phyloP scores from a whole-genome alignment of 2,329 filamentous ascomycete genomes.

The Pseudogymnoascus sp. region DNA sequence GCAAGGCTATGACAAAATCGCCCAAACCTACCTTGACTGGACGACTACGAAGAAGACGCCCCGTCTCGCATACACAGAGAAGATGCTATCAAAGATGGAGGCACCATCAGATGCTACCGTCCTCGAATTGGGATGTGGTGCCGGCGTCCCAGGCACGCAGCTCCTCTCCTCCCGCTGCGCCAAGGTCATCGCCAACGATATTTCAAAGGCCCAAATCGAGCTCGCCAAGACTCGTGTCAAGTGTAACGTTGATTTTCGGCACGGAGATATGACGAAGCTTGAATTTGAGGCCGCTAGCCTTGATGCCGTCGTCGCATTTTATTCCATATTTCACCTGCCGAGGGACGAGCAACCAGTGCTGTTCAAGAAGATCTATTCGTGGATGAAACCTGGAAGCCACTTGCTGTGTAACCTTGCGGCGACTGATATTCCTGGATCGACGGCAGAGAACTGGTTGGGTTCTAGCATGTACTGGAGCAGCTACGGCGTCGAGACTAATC shows the following conservation, averaged over 20 bases:
- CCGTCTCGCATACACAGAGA: constrained; percentile 10
- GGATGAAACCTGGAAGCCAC: constrained; percentile 38
- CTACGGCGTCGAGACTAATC: constrained; percentile 10
- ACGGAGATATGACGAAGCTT: constrained; percentile 38
- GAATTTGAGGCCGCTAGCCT: constrained; percentile 29
- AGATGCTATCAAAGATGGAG: constrained; percentile 11
- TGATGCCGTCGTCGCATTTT: constrained; percentile 38
- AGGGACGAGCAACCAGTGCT: constrained; percentile 35
- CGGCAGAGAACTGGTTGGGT: constrained; percentile 29
- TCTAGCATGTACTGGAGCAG: constrained; percentile 16
- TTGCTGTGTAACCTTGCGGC: constrained; percentile 36
- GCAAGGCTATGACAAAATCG: constrained; percentile 8
- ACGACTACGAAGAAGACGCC: constrained; percentile 4
- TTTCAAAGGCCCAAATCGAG: constrained; percentile 11
- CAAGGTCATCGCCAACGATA: constrained; percentile 12
- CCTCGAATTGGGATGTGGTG: constrained; percentile 6
- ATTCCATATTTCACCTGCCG: constrained; percentile 40
- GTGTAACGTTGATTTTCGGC: constrained; percentile 12
- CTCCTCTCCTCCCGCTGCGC: constrained; percentile 4
- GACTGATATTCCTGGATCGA: constrained; percentile 17
- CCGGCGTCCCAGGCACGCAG: constrained; percentile 7
- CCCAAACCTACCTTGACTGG: constrained; percentile 4
- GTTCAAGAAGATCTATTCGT: constrained; percentile 31
- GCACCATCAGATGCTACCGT: constrained; percentile 6
- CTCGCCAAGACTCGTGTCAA: constrained; percentile 9